phyloP scores from a whole-genome alignment of 169 alveolate species.

The Eimeria tenella region DNA sequence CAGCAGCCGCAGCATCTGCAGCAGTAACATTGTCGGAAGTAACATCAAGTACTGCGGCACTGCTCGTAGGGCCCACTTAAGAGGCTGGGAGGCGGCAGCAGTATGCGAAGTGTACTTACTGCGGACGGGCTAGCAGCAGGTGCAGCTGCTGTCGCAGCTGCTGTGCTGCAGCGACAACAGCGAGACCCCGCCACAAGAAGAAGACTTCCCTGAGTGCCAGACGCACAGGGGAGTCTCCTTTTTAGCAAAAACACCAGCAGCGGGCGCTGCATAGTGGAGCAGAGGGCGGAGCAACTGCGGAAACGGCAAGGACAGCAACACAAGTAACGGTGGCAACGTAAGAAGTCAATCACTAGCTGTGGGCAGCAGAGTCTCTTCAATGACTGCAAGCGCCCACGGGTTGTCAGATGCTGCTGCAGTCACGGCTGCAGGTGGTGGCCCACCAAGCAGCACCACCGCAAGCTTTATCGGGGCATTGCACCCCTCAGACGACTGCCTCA shows the following conservation, averaged over 20 bases:
- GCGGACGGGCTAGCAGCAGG: neutral
- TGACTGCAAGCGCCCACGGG: neutral
- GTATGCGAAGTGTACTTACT: neutral
- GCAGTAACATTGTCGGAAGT: neutral
- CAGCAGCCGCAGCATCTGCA: constrained; percentile 5
- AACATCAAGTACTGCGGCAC: neutral
- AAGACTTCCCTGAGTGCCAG: no score
- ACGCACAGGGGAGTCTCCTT: no score
- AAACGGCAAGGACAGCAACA: neutral
- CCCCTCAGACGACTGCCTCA: neutral
- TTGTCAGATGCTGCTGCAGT: neutral
- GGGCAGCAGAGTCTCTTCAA: neutral
- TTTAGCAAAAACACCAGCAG: neutral
- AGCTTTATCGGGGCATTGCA: neutral
- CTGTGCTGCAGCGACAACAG: neutral
- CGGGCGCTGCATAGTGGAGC: neutral
- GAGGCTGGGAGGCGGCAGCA: neutral
- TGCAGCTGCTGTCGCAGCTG: neutral
- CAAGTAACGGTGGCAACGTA: neutral
- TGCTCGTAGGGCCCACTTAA: no score
- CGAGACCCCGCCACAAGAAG: no score
- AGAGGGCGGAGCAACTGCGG: neutral
- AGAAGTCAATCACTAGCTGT: neutral
- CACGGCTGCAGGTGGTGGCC: neutral
- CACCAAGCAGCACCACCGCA: neutral